Base-by-base conservation (phyloP, 108 stramenopile genomes). In the Skeletonema costatum region DNA sequence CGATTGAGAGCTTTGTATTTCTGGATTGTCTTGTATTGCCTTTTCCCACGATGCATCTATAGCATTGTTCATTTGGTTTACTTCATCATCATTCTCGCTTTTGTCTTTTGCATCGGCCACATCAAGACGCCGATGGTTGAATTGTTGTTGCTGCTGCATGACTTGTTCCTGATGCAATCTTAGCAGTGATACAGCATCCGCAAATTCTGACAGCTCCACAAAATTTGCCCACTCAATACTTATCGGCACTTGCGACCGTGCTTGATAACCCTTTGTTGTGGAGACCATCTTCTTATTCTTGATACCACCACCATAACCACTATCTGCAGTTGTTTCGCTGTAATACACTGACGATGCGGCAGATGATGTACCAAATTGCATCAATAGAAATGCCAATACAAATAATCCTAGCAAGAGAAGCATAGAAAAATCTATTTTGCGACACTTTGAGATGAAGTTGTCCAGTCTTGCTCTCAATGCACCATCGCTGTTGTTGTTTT, bases 181-280 rank as follows among this genome's bases (percentile, higher is more conserved):
- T 48, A 79, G 4, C 30, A 65, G 19, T 1, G 70, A 38, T 13
- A 79, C 78, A 38, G 70, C 71, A 60, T 79, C 66, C 19, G 70
- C 64, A 72, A 79, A 79, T 33, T 79, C 78, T 2, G 71, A 38
- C 30, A 79, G 66, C n/a, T 79, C 78, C 30, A 72, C 78, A 67
- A 72, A 79, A 79, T 79, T 65, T 19, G 78, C 56, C 36, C 73
- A 79, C 31, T 79, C 78, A 6, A 67, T 67, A 1, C 65, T 48
- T 60, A 79, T 72, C 0, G 70, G 58, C 1, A 79, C 78, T 59
- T 79, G 78, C 73, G 65, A 73, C 60, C 64, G 70, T 30, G 78
- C 71, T 67, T 79, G 78, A 67, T 72, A 61, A n/a, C 73, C 73
- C 64, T 38, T 62, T 2, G 8, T 46, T 29, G 71, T 14, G 30